Evolutionary conservation across 2,329 filamentous ascomycete genomes (phyloP).

Genomic region (Rutstroemia sp.): DNA sequence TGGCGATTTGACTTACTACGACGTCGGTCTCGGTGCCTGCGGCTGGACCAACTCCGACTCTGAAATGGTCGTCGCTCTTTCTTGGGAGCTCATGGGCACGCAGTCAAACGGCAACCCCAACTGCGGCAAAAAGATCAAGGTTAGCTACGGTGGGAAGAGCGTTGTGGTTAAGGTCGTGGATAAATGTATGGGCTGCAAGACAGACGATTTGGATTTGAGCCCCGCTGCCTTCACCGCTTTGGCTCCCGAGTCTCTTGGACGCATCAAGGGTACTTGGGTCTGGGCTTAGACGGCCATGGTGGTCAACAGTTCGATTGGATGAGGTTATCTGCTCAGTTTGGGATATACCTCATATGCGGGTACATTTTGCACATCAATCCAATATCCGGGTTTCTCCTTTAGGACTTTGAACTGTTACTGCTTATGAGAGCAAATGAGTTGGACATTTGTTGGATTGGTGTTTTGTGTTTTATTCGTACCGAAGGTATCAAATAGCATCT

Average conservation of each 20-base stretch:
- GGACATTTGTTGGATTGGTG: not conserved
- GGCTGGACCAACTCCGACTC: conserved; percentile 50
- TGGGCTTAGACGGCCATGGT: conserved; percentile 25
- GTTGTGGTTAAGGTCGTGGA: conserved; percentile 56
- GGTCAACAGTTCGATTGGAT: not conserved
- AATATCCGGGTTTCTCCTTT: not conserved
- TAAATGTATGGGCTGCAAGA: conserved; percentile 65
- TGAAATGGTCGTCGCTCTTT: conserved; percentile 63
- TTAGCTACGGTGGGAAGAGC: conserved; percentile 54
- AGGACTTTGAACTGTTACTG: no score
- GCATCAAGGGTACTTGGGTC: conserved; percentile 37
- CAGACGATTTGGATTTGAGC: conserved; percentile 52
- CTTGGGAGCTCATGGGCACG: conserved; percentile 53
- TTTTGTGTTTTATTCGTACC: not conserved
- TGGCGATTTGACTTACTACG: conserved; percentile 71
- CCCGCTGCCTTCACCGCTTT: conserved; percentile 48
- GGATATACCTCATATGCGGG: not conserved
- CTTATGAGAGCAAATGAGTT: no score
- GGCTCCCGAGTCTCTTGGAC: conserved; percentile 37
- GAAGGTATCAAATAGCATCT: not conserved
- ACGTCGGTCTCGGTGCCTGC: conserved; percentile 61
- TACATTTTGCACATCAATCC: not conserved
- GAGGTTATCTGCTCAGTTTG: not conserved
- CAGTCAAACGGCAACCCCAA: conserved; percentile 60
- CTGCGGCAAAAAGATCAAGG: conserved; percentile 62